Evolutionary conservation across 257 asterid genomes (phyloP).

Genomic region (Capsicum baccatum): DNA sequence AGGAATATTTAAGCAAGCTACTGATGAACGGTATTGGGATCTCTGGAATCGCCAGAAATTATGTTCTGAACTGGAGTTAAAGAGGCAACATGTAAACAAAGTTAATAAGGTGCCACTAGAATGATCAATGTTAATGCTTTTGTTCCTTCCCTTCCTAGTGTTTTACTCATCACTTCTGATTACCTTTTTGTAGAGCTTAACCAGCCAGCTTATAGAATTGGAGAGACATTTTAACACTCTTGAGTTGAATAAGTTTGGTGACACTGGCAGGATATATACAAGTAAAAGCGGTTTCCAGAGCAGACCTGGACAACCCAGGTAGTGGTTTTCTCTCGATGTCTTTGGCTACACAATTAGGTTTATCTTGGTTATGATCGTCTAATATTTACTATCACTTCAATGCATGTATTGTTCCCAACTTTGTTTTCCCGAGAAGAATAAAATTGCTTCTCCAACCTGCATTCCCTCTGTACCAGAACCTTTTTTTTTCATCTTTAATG

Average conservation of each 20-base stretch:
- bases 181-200: constrained; percentile 55
- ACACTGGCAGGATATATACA: constrained; percentile 50
- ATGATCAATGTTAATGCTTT: constrained; percentile 22
- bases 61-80: constrained; percentile 83
- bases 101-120: constrained; percentile 64
- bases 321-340: constrained; percentile 30
- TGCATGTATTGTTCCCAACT: not conserved
- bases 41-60: constrained; percentile 90
- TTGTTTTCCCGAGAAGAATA: not conserved
- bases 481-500: not conserved
- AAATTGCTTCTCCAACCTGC: constrained; percentile 19
- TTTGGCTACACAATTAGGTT: not conserved
- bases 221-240: constrained; percentile 87
- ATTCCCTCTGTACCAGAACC: constrained; percentile 21
- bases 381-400: not conserved
- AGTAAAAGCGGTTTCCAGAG: constrained; percentile 51
- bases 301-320: constrained; percentile 72
- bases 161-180: constrained; percentile 28
- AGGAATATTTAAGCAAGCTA: constrained; percentile 85
- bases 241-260: constrained; percentile 83
- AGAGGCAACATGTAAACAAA: constrained; percentile 64
- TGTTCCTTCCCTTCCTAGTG: constrained; percentile 31
- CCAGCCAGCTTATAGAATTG: constrained; percentile 80
- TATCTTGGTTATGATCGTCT: constrained; percentile 21
- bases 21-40: constrained; percentile 81